Evolutionary conservation across 768 basidiomycete genomes (phyloP).

Genomic region (Lanmaoa rubissima): DNA sequence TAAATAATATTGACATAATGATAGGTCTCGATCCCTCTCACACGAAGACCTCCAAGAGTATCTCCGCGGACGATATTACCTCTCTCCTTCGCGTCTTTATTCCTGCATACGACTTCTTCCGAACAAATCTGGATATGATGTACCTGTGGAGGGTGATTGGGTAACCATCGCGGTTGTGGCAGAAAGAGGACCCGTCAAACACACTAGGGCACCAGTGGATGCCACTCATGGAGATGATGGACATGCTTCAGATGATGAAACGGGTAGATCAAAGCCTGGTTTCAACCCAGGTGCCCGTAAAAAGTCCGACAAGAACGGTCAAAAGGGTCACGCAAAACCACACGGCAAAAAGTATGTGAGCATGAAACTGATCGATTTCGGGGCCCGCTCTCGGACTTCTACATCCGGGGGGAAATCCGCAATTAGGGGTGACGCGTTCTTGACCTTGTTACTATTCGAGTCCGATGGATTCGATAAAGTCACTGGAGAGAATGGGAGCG

Average conservation of each 20-base stretch:
- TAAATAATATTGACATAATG: slow-evolving; percentile 11
- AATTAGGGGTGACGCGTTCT: slow-evolving; percentile 77
- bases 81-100: slow-evolving; percentile 88
- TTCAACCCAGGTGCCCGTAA: slow-evolving; percentile 1
- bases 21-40: slow-evolving; percentile 67
- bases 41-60: slow-evolving; percentile 81
- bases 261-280: slow-evolving; percentile 4
- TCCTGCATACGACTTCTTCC: slow-evolving; percentile 75
- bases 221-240: slow-evolving; percentile 47
- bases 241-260: slow-evolving; percentile 33
- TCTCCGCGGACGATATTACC: slow-evolving; percentile 78
- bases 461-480: slow-evolving; percentile 68
- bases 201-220: slow-evolving; percentile 63
- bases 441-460: slow-evolving; percentile 87
- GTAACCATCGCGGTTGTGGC: slow-evolving; percentile 95
- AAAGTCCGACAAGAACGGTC: slow-evolving; percentile 15
- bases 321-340: slow-evolving; percentile 34
- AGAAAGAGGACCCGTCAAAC: slow-evolving; percentile 77
- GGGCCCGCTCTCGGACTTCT: slow-evolving; percentile 56
- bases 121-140: slow-evolving; percentile 82
- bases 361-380: slow-evolving; percentile 82
- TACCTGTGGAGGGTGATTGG: slow-evolving; percentile 93
- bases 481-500: slow-evolving; percentile 47
- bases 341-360: slow-evolving; percentile 81
- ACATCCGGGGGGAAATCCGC: slow-evolving; percentile 53